A percentile compares a stretch with the other conserved stretches of the same genome.
phyloP scores from a whole-genome alignment of 2,329 filamentous ascomycete genomes.

The Colletotrichum trifolii region DNA sequence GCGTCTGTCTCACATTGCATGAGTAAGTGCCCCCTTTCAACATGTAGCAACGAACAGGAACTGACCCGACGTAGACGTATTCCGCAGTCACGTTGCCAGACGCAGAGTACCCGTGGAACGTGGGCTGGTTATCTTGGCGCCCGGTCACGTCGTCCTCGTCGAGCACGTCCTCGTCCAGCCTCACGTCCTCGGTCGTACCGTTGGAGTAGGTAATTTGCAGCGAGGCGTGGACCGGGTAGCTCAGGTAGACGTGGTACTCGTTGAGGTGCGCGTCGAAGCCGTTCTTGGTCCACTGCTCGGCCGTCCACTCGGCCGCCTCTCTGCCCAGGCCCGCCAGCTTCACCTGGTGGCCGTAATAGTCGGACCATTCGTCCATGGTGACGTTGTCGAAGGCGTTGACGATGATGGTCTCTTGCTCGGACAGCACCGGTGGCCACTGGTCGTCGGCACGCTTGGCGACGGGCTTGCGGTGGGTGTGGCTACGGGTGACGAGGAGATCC shows the following conservation, averaged over 20 bases:
- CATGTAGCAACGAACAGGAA: rapidly evolving
- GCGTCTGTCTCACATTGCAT: constrained; percentile 45
- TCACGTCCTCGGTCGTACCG: constrained; percentile 70
- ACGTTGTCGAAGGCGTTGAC: constrained; percentile 52
- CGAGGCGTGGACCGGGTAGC: constrained; percentile 68
- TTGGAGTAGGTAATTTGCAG: constrained; percentile 52
- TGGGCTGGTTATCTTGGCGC: constrained; percentile 76
- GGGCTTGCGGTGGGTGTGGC: constrained; percentile 47
- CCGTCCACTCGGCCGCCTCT: constrained; percentile 52
- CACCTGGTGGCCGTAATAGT: constrained; percentile 53
- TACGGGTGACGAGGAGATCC: constrained; percentile 42
- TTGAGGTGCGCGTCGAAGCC: constrained; percentile 49
- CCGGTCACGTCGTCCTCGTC: constrained; percentile 79
- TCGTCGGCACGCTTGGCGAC: constrained; percentile 46
- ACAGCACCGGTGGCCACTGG: constrained; percentile 48
- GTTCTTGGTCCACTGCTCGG: constrained; percentile 49
- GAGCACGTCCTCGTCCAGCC: constrained; percentile 77
- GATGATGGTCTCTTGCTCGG: constrained; percentile 47
- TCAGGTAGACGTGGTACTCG: constrained; percentile 69
- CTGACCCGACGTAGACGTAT: constrained; percentile 79
- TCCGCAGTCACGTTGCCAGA: constrained; percentile 80
- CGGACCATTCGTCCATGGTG: constrained; percentile 50
- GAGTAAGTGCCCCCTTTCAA: neutral
- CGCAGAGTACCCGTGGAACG: constrained; percentile 86
- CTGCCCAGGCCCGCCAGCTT: constrained; percentile 51